Percentiles rank a stretch among this genome's conserved stretches.
phyloP scores from a whole-genome alignment of 2,329 filamentous ascomycete species.

The Penicillium sp. region DNA sequence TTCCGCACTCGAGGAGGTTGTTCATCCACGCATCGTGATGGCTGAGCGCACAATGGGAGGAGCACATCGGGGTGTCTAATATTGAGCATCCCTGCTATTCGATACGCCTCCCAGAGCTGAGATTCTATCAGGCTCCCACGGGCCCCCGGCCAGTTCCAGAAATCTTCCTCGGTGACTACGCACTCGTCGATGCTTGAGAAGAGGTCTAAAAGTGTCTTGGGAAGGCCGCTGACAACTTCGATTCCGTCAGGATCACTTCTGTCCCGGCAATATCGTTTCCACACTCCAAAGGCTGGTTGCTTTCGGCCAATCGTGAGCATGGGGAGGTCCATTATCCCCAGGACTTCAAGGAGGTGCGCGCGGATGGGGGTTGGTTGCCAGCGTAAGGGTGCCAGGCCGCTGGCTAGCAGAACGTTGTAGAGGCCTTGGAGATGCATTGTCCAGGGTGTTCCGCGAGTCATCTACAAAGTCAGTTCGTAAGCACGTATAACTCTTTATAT shows the following conservation, averaged over 20 bases:
- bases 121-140: constrained; percentile 32
- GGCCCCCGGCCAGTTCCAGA: constrained; percentile 37
- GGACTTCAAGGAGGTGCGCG: constrained; percentile 35
- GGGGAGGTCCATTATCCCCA: constrained; percentile 39
- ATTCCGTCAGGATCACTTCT: constrained; percentile 13
- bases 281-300: constrained; percentile 31
- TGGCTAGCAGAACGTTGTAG: constrained; percentile 32
- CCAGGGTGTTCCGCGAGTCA: constrained; percentile 37
- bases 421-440: constrained; percentile 39
- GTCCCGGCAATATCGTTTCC: constrained; percentile 32
- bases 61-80: constrained; percentile 23
- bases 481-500: not conserved
- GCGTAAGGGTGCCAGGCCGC: constrained; percentile 16
- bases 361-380: constrained; percentile 23
- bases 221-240: constrained; percentile 36
- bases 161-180: constrained; percentile 29
- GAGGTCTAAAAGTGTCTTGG: constrained; percentile 33
- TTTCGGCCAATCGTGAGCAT: constrained; percentile 34
- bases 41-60: not conserved
- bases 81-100: constrained; percentile 32
- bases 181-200: constrained; percentile 31
- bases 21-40: not conserved
- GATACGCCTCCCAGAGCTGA: constrained; percentile 38
- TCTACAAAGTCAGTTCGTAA: constrained; percentile 15
- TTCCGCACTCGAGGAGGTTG: not conserved